These are phyloP conservation scores for Conidiobolus incongruus DNA, from an alignment of 371 early-diverging fungal species.

Conservation along the genomic window DNA sequence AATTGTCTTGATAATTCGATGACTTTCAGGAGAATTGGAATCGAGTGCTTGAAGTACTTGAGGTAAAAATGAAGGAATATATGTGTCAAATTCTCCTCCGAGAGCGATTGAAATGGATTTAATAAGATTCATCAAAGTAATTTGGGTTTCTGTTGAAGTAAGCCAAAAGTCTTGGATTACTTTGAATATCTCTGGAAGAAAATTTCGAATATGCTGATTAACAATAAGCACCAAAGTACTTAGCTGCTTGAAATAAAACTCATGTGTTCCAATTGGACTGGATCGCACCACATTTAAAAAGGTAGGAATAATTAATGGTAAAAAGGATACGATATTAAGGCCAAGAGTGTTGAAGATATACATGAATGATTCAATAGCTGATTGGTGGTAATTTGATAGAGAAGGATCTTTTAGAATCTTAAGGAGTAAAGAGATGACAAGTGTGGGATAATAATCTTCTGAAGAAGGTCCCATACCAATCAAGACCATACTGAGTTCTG, in stretches of 20 bases:
- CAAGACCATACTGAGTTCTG: conserved; percentile 38
- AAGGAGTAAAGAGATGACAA: conserved; percentile 76
- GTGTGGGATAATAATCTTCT: conserved; percentile 69
- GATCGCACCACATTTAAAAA: conserved; percentile 50
- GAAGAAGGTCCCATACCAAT: conserved; percentile 49
- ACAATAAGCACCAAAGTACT: conserved; percentile 64
- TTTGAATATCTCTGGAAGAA: conserved; percentile 54
- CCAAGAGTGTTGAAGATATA: conserved; percentile 81
- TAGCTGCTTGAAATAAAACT: conserved; percentile 74
- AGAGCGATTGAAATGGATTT: conserved; percentile 70
- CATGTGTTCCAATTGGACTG: conserved; percentile 54
- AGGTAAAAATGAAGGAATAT: conserved; percentile 36
- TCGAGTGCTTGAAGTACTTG: conserved; percentile 58
- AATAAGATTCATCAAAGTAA: conserved; percentile 55
- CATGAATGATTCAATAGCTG: conserved; percentile 82
- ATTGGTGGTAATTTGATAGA: conserved; percentile 57
- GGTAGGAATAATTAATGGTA: conserved; percentile 51
- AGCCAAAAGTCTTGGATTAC: conserved; percentile 66
- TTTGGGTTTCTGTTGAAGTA: conserved; percentile 41
- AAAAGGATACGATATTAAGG: conserved; percentile 53
- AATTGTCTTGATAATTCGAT: conserved; percentile 47
- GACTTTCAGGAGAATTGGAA: conserved; percentile 41
- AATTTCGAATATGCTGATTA: conserved; percentile 71
- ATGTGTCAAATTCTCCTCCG: conserved; percentile 70
- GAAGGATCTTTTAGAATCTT: conserved; percentile 71